These are phyloP conservation scores for Geranomyces michiganensis DNA, from an alignment of 192 early-diverging fungal species.

Conservation along the genomic window DNA sequence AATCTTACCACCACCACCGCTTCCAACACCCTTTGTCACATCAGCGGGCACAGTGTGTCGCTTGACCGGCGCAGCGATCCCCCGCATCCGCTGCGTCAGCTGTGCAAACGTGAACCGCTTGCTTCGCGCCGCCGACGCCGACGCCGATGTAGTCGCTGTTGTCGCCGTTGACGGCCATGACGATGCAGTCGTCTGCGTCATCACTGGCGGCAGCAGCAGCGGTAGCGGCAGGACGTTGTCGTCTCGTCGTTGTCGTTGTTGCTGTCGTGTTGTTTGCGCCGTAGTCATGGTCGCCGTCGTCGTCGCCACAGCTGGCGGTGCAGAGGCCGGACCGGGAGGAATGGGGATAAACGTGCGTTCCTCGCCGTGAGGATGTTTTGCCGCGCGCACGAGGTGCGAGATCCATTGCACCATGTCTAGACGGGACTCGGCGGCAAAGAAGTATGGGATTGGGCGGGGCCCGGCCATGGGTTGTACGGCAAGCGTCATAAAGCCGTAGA, in stretches of 20 bases:
- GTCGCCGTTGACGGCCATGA: slow-evolving; percentile 9
- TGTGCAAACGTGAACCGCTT: slow-evolving; percentile 2
- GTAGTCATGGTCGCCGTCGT: too few relatives aligned
- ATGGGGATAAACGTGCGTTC: background rate
- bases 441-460: background rate
- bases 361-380: background rate
- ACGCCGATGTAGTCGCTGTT: too few relatives aligned
- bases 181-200: background rate
- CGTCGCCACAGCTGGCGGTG: background rate
- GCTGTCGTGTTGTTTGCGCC: too few relatives aligned
- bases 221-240: too few relatives aligned
- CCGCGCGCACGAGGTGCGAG: slow-evolving; percentile 1
- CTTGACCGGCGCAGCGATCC: background rate
- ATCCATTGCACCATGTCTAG: slow-evolving; percentile 5
- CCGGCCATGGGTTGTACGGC: background rate
- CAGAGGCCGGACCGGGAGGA: background rate
- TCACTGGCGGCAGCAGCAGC: too few relatives aligned
- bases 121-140: background rate
- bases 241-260: too few relatives aligned
- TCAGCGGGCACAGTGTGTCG: background rate
- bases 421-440: background rate
- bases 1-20: too few relatives aligned
- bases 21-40: too few relatives aligned
- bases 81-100: slow-evolving; percentile 9
- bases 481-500: slow-evolving; percentile 1